Base-by-base conservation (phyloP, 768 basidiomycete genomes). In the Amanita inopinata region DNA sequence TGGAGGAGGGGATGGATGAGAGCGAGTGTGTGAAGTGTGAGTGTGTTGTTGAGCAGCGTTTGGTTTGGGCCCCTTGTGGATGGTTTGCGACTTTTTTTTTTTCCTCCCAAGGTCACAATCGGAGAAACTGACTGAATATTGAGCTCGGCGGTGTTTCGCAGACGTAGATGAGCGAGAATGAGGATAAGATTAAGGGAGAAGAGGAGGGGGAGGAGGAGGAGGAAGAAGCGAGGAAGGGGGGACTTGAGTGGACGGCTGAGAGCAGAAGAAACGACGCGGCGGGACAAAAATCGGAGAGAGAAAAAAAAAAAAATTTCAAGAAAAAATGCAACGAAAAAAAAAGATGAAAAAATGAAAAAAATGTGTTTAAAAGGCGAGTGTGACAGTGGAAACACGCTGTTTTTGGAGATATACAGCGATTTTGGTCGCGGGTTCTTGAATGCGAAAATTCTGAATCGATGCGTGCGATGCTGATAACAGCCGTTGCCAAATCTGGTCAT, bases 111-210 rank as follows among this genome's bases (percentile, higher is more conserved):
- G 7, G 27, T 28, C 7, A 28, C n/a, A 28, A 28, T 6, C 27
- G 27, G 27, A 28, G 27, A 28, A n/a, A n/a, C 27, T 6, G 27
- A 7, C 27, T 28, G 27, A 28, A n/a, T n/a, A n/a, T n/a, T n/a
- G n/a, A n/a, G n/a, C n/a, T n/a, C n/a, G 27, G 27, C n/a, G 27
- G 33, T 48, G 47, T 40, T 43, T 45, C 47, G 45, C 41, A 49
- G 35, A 22, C 25, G 37, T 30, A 38, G 30, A 44, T 40, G 37
- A n/a, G 22, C 7, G 19, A 14, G 14, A 36, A 12, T 4, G 38
- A 27, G n/a, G 24, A 31, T 38, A 43, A 49, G 32, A 38, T 18
- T 33, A 14, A 15, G 40, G 39, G 24, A 15, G 24, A 43, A 44
- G 50, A 22, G 43, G 31, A 30, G 36, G 30, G 17, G 24, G 33